Base-by-base conservation (phyloP, 2,329 filamentous ascomycete genomes). In the Pseudogymnoascus sp. region DNA sequence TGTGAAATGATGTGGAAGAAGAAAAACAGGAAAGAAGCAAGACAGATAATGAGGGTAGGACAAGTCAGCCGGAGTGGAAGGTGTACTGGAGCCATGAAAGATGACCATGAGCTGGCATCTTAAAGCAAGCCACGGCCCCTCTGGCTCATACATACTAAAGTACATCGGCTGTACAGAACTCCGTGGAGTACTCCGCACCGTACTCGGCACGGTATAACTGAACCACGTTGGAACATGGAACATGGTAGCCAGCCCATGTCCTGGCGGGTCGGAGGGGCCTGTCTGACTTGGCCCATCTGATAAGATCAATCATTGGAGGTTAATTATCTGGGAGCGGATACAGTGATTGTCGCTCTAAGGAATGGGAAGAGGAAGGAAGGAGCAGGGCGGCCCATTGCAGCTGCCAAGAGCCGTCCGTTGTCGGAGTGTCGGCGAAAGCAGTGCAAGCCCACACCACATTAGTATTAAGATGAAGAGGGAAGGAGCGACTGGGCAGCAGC, bases 171-270 rank as follows among this genome's bases (percentile, higher is more conserved):
- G 5, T 22, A 55, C 16, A 19, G 49, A 55, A 35, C 49, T 55
- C 9, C 28, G 49, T 35, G 49, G n/a, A 52, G 41, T 52, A 28
- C 45, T 52, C 45, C 45, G 45, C 7, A 52, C 25, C 8, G 45
- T 52, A 28, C 22, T 30, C 23, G 14, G 9, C 25, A 23, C 25
- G 25, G 25, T 55, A 55, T 55, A 19, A 35, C 1, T 55, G 28
- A 55, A 35, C 49, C 49, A 55, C 14, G 49, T 35, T 55, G 28
- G 28, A 55, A 55, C 49, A 55, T 55, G 28, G 28, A 55, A 55
- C 49, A 55, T 55, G 49, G 28, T 55, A 33, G 9, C 14, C 16
- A 22, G 28, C 28, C 49, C 49, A 33, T 33, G 28, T 35, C 16
- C 16, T 55, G 25, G 28, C 28, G 49, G 28, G n/a, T 28, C 23